Conservation (phyloP, 129 eudicot species). For the Flaveria bidentis region DNA sequence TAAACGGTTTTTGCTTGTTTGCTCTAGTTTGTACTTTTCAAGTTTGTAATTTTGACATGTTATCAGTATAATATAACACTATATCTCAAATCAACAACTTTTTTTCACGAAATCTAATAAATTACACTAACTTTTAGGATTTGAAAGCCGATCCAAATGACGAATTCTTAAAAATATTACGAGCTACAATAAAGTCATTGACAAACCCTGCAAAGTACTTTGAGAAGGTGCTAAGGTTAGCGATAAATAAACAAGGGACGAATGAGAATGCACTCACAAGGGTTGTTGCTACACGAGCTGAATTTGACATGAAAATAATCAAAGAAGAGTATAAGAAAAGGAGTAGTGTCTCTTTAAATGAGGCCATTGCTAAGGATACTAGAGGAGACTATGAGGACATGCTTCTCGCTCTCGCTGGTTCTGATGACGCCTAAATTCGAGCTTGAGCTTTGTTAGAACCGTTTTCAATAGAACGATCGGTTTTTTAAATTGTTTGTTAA, state of each 20-base stretch:
- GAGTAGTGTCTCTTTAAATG: conserved; percentile 62
- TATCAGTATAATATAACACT: no score
- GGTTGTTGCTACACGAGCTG: conserved; percentile 81
- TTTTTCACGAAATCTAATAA: neutral
- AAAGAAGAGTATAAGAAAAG: conserved; percentile 65
- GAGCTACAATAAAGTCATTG: conserved; percentile 56
- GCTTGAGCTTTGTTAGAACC: neutral
- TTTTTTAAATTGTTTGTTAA: neutral
- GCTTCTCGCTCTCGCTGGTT: conserved; percentile 68
- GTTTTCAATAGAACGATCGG: neutral
- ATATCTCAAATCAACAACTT: no score
- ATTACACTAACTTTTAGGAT: conserved; percentile 40
- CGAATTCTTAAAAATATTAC: conserved; percentile 55
- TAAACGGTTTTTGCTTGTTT: neutral
- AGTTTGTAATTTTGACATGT: neutral
- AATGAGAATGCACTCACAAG: conserved; percentile 78
- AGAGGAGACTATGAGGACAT: conserved; percentile 75
- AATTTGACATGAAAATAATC: conserved; percentile 77
- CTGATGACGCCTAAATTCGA: conserved; percentile 49
- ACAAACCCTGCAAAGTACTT: conserved; percentile 77
- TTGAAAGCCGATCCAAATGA: conserved; percentile 58
- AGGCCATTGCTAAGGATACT: conserved; percentile 76
- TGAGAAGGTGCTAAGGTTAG: conserved; percentile 61
- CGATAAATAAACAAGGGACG: conserved; percentile 62
- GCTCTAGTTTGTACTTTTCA: neutral